Evolutionary conservation across 176 grass and related monocot species (phyloP).

Genomic region (Zoysia pacifica): DNA sequence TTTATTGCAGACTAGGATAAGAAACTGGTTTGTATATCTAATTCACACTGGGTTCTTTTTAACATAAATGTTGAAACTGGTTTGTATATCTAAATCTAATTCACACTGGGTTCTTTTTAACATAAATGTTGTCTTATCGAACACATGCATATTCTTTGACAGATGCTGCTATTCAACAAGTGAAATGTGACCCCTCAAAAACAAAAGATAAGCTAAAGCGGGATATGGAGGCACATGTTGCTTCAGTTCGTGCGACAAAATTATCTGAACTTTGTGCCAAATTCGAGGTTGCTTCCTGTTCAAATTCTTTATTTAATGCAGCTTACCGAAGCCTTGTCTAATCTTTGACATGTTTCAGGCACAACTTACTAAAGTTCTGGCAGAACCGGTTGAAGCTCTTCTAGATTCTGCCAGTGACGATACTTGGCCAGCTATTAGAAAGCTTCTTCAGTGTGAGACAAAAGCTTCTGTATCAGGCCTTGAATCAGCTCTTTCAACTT

Average conservation of each 20-base stretch:
- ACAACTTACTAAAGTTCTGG: constrained; percentile 67
- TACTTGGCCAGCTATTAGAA: constrained; percentile 91
- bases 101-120: no score
- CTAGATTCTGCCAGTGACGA: constrained; percentile 82
- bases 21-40: no score
- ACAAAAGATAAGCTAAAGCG: constrained; percentile 88
- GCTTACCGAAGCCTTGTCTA: background rate
- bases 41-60: no score
- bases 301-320: background rate
- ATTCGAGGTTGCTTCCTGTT: constrained; percentile 71
- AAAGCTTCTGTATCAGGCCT: constrained; percentile 63
- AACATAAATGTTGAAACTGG: no score
- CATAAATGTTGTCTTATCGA: no score
- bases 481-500: constrained; percentile 62
- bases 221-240: constrained; percentile 79
- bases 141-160: constrained; percentile 26
- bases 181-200: constrained; percentile 87
- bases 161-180: constrained; percentile 93
- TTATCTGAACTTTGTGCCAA: constrained; percentile 75
- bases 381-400: constrained; percentile 84
- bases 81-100: no score
- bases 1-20: no score
- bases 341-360: constrained; percentile 56
- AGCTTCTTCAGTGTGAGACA: constrained; percentile 80
- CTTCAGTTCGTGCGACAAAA: constrained; percentile 73